A percentile compares a stretch with the other conserved stretches of the same genome.
Evolutionary conservation across 2,329 filamentous ascomycete species (phyloP).

Genomic region (Colletotrichum orchidophilum): DNA sequence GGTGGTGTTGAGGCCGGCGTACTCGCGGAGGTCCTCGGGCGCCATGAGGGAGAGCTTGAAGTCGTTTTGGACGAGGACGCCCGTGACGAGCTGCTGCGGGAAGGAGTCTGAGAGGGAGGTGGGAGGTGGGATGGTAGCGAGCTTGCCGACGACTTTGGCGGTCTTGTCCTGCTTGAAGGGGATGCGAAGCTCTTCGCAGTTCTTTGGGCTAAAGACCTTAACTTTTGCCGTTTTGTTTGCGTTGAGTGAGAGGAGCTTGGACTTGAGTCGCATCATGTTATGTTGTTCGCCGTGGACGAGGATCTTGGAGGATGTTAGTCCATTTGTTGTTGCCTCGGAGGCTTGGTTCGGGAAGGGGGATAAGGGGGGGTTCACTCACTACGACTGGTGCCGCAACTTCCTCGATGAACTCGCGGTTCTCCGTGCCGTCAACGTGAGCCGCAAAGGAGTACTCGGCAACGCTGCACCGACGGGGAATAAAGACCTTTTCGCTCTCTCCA

Average conservation of each 20-base stretch:
- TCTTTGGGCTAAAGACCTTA: conserved; percentile 93
- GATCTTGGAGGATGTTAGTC: conserved; percentile 65
- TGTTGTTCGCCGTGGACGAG: conserved; percentile 97
- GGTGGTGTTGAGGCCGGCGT: conserved; percentile 95
- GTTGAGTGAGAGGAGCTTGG: conserved; percentile 92
- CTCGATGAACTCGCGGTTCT: conserved; percentile 97
- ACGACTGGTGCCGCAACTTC: conserved; percentile 92
- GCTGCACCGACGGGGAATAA: conserved; percentile 92
- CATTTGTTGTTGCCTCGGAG: neutral
- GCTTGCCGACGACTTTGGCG: conserved; percentile 93
- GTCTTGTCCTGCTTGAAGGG: conserved; percentile 96
- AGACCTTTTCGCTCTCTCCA: conserved; percentile 82
- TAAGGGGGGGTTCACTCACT: conserved; percentile 63
- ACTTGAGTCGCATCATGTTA: conserved; percentile 98
- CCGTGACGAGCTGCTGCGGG: conserved; percentile 72
- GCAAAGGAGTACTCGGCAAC: conserved; percentile 96
- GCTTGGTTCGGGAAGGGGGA: neutral
- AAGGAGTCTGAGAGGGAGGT: conserved; percentile 45
- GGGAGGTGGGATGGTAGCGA: conserved; percentile 83
- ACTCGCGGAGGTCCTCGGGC: conserved; percentile 93
- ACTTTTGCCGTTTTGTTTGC: conserved; percentile 81
- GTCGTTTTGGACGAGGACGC: conserved; percentile 95
- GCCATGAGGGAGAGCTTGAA: conserved; percentile 98
- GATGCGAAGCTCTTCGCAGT: conserved; percentile 94
- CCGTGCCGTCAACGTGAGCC: conserved; percentile 93